Conservation (phyloP, 2,329 filamentous ascomycete species). For the Camptophora hylomeconis region DNA sequence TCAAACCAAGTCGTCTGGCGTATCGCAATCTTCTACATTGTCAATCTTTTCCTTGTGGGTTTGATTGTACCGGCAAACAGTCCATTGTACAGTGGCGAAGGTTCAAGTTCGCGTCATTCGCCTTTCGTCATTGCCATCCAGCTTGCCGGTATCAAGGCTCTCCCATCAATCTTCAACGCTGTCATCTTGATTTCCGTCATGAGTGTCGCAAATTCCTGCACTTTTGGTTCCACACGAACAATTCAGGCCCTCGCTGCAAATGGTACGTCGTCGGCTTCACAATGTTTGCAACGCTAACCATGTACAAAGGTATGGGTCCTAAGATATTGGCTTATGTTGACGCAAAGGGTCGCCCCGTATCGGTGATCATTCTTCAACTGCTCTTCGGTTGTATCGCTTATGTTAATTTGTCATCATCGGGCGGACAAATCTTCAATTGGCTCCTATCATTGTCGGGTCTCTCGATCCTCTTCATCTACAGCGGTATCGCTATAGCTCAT, state of each 20-base stretch:
- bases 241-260: conserved; percentile 82
- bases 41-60: conserved; percentile 68
- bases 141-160: conserved; percentile 64
- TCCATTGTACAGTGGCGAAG: conserved; percentile 43
- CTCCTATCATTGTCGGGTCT: conserved; percentile 63
- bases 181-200: conserved; percentile 84
- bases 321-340: conserved; percentile 67
- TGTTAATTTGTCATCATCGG: conserved; percentile 42
- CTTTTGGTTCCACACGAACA: conserved; percentile 84
- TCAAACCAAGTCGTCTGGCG: conserved; percentile 91
- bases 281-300: conserved; percentile 4
- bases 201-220: conserved; percentile 80
- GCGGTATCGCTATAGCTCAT: conserved; percentile 35
- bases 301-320: conserved; percentile 52
- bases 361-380: conserved; percentile 57
- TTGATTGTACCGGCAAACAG: conserved; percentile 52
- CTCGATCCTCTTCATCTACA: conserved; percentile 62
- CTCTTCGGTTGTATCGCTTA: conserved; percentile 65
- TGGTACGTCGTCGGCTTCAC: conserved; percentile 8
- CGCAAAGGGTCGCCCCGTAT: conserved; percentile 64
- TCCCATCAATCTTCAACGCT: conserved; percentile 86
- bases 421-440: conserved; percentile 57
- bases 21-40: conserved; percentile 79
- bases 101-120: conserved; percentile 60
- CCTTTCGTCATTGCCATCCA: conserved; percentile 90